Base-by-base conservation (phyloP, 768 basidiomycete species). In the Epithele typhae region DNA sequence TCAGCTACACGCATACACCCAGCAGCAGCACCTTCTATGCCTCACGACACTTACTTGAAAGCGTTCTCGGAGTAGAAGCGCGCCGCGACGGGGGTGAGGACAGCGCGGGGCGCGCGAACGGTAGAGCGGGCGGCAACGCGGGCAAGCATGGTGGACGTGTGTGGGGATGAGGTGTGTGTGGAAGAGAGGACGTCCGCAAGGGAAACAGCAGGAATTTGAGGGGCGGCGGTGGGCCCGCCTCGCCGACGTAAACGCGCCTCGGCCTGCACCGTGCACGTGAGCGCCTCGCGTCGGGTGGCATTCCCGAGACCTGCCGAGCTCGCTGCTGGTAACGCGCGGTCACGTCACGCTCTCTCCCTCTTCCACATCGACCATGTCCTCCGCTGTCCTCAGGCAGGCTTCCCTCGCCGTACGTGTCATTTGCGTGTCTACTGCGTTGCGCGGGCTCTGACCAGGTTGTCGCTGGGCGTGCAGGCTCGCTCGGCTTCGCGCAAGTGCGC, bases 11-110 rank as follows among this genome's bases (percentile, higher is more conserved):
- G n/a, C n/a, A n/a, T n/a, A n/a, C n/a, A 49, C 18, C 14, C n/a
- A 12, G 43, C 61, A 30, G n/a, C 52, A 66, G 56, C 17, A 37
- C 43, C 14, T n/a, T n/a, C n/a, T n/a, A n/a, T n/a, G n/a, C n/a
- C n/a, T 11, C 23, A n/a, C 10, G 30, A 25, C 15, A 40, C 75
- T 45, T 56, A 84, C 85, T 72, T 74, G 68, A 87, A 87, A 42
- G 72, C 78, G 61, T 64, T 75, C 46, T 78, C 80, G 53, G 78
- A 67, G 25, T 84, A 84, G 40, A 82, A 78, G 34, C 74, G 74
- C 33, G 80, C 82, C 35, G 83, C 81, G 33, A 46, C 70, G 25
- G 49, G 25, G 43, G 57, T 70, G 69, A 34, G 18, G 25, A 43
- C 43, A 56, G 27, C 51, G 60, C 59, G 54, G 59, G 55, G 64